Evolutionary conservation across 495 filamentous ascomycete species (phyloP), one percentile per base, ranked within the genome.

Genomic region (Xylaria cubensis): DNA sequence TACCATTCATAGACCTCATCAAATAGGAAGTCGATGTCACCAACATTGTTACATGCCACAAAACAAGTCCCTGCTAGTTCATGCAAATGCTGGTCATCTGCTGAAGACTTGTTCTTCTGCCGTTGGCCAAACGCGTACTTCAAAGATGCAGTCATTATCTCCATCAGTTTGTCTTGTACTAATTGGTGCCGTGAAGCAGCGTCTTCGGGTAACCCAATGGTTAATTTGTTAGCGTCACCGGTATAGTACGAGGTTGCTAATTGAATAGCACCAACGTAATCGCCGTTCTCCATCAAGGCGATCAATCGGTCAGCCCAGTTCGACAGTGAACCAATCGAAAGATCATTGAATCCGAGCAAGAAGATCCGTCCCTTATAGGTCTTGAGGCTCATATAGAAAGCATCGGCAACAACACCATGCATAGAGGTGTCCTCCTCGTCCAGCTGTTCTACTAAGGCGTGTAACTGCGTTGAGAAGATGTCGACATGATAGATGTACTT

Each of bases 301-400:
- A 97, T 89, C n/a, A 99, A 84, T 72, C 96, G 87, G 82, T 99
- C 96, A n/a, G 96, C 96, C 96, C 96, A 99, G 75, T 98, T 98
- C 15, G 97, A 98, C 58, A 99, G 82, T 42, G 90, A 92, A 26
- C 96, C 96, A 61, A 98, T 90, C 3, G 93, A 92, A 10, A 97
- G 82, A 76, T 98, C 96, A 78, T 92, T 94, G 83, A 93, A 93
- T 51, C 95, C 95, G 26, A 99, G 85, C 15, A 98, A 84, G 77
- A 98, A 99, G 55, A 97, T 84, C 15, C 96, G 90, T 19, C 97
- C 94, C 81, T 98, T 99, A 80, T 98, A 98, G 5, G 93, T 89
- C 72, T 93, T 93, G 80, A 98, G 95, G 79, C 97, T 98, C 91
- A 97, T 97, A 77, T 96, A 93, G 75, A 97, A 99, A 19, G 97